Base-by-base conservation (phyloP, 2,329 filamentous ascomycete species). In the Hypoxylon sp. region DNA sequence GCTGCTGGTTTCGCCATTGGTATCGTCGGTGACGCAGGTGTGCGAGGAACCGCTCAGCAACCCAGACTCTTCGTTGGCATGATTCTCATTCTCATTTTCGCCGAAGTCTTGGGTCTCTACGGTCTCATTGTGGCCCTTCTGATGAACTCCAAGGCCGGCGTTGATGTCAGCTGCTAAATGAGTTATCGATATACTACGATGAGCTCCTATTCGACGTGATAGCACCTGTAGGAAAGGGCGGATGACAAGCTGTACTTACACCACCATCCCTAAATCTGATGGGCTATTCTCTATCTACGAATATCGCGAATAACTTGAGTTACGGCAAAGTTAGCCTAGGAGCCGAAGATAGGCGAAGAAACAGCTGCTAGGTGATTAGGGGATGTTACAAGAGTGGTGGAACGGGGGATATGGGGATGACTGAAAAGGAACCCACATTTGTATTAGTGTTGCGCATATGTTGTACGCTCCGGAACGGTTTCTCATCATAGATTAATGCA, bases 51-150 rank as follows among this genome's bases (percentile, higher is more conserved):
- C 73, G 92, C 93, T 64, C 92, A 94, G 80, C 92, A 94, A 81
- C 91, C 92, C 69, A 87, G 91, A 80, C 88, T 97, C 74, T 97
- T 97, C 83, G 94, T 97, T 80, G 94, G 94, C 84, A 98, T 98
- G 94, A 97, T 98, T 83, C 83, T 98, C 81, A 98, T 98, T 86
- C 93, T 98, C 84, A 98, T 98, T 95, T 98, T 97, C 88, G 94
- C 94, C 75, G 94, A 98, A 95, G 94, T 98, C 75, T 85, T 98
- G 91, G 94, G 95, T 96, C 93, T 99, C 65, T 99, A 99, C 86
- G 96, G 96, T 82, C 89, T 99, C 78, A 99, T 99, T 81, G 96
- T 99, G 75, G 96, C 96, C 72, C 92, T 99, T 79, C 90, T 99
- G 80, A 99, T 99, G 97, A 99, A 98, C 92, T 97, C 96, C 66